phyloP scores from a whole-genome alignment of 2,329 filamentous ascomycete genomes.

The Colletotrichum spaethianum region DNA sequence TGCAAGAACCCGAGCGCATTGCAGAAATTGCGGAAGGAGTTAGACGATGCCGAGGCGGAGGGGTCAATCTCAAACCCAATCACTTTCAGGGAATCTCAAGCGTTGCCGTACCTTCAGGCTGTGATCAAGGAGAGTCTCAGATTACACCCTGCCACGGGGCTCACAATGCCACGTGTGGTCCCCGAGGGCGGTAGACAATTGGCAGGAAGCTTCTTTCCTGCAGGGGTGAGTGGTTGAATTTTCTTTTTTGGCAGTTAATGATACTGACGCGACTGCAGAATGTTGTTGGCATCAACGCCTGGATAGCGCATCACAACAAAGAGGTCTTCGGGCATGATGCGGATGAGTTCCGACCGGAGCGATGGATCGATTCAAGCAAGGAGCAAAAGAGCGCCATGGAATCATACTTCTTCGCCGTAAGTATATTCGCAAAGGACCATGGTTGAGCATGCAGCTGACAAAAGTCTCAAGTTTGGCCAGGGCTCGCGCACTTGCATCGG shows the following conservation, averaged over 20 bases:
- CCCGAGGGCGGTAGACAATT: background rate
- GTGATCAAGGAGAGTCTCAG: background rate
- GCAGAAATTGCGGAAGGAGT: background rate
- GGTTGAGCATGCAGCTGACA: too few relatives aligned
- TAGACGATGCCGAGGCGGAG: background rate
- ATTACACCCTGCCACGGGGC: background rate
- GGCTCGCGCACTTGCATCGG: background rate
- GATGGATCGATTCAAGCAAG: background rate
- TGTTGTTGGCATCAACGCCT: background rate
- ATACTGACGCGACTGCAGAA: too few relatives aligned
- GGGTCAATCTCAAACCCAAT: background rate
- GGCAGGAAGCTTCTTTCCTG: background rate
- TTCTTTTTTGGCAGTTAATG: background rate
- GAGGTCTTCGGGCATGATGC: background rate
- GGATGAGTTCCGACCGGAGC: background rate
- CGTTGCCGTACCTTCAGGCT: background rate
- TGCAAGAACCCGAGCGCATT: background rate
- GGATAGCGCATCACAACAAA: background rate
- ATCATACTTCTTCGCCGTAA: too few relatives aligned
- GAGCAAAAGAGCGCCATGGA: too few relatives aligned
- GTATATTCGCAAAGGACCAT: too few relatives aligned
- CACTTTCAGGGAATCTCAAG: background rate
- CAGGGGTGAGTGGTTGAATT: background rate
- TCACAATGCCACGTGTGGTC: background rate
- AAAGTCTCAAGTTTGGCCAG: background rate